Conservation (phyloP, 805 yeast species). For the Cyberlindnera galapagoensis region DNA sequence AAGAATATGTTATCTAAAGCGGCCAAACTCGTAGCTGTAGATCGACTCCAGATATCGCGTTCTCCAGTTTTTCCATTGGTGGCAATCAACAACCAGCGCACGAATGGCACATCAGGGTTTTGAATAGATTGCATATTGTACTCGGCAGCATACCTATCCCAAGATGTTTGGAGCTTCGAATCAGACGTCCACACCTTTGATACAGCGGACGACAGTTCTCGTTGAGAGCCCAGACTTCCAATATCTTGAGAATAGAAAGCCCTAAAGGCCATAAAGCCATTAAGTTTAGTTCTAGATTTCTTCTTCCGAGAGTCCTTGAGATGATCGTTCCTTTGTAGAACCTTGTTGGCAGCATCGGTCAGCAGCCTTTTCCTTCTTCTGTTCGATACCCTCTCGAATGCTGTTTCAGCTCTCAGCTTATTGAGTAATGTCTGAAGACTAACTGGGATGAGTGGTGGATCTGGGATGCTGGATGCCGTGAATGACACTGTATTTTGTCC, state of each 20-base stretch:
- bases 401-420: conserved; percentile 1
- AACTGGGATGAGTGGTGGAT: conserved; percentile 1
- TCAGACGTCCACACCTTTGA: conserved; percentile 26
- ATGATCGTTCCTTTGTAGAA: too few relatives aligned
- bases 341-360: too few relatives aligned
- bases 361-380: not conserved
- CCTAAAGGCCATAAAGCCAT: conserved; percentile 29
- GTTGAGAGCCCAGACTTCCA: conserved; percentile 17
- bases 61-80: conserved; percentile 1
- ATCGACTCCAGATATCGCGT: conserved; percentile 1
- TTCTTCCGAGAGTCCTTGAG: too few relatives aligned
- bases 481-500: not conserved
- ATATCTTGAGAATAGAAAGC: conserved; percentile 25
- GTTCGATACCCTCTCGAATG: not conserved
- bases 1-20: too few relatives aligned
- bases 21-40: not conserved
- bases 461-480: conserved; percentile 2
- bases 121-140: conserved; percentile 13
- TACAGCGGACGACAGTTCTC: conserved; percentile 21
- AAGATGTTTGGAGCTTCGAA: conserved; percentile 17
- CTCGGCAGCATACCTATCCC: conserved; percentile 27
- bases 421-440: not conserved
- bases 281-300: conserved; percentile 16
- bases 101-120: conserved; percentile 1
- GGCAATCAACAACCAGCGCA: conserved; percentile 6